Conservation (phyloP, 805 yeast species). For the Myxozyma nipponensis region DNA sequence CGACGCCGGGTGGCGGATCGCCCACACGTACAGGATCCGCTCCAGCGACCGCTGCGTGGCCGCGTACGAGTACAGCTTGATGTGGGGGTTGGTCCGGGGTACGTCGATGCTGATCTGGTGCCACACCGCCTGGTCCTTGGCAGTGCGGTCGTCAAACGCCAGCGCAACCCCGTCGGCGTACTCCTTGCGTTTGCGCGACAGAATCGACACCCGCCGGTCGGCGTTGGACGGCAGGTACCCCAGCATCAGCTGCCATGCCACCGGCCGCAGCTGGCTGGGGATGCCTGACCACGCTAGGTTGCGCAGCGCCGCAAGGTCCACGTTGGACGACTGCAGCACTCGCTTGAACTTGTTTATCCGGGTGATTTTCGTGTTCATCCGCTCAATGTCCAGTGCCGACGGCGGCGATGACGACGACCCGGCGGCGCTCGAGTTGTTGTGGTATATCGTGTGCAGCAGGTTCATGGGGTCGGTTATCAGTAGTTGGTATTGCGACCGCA, state of each 20-base stretch:
- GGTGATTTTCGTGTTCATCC: slow-evolving; percentile 55
- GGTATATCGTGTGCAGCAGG: slow-evolving; percentile 32
- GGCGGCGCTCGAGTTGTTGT: no score
- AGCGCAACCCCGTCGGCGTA: slow-evolving; percentile 71
- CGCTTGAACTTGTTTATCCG: slow-evolving; percentile 65
- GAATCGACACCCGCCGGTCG: slow-evolving; percentile 63
- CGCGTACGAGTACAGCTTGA: slow-evolving; percentile 63
- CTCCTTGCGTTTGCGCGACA: slow-evolving; percentile 79
- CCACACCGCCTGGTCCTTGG: slow-evolving; percentile 75
- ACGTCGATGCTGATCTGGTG: slow-evolving; percentile 95
- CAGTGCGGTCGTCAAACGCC: slow-evolving; percentile 51
- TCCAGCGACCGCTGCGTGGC: slow-evolving; percentile 77
- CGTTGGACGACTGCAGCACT: slow-evolving; percentile 50
- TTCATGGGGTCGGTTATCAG: slow-evolving; percentile 41
- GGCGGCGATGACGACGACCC: slow-evolving; percentile 24
- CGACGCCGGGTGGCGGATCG: slow-evolving; percentile 93
- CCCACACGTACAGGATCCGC: slow-evolving; percentile 85
- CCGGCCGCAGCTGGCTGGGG: slow-evolving; percentile 73
- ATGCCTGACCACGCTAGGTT: slow-evolving; percentile 93
- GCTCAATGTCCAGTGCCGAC: slow-evolving; percentile 47
- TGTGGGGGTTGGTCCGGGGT: slow-evolving; percentile 86
- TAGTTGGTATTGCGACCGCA: slow-evolving; percentile 31
- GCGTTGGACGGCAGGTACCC: slow-evolving; percentile 89
- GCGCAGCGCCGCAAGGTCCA: slow-evolving; percentile 66
- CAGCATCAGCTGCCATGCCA: slow-evolving; percentile 82